Percentiles rank a stretch among this genome's conserved stretches.
phyloP scores from a whole-genome alignment of 192 early-diverging fungal genomes.

The Bifiguratus adelaidae region DNA sequence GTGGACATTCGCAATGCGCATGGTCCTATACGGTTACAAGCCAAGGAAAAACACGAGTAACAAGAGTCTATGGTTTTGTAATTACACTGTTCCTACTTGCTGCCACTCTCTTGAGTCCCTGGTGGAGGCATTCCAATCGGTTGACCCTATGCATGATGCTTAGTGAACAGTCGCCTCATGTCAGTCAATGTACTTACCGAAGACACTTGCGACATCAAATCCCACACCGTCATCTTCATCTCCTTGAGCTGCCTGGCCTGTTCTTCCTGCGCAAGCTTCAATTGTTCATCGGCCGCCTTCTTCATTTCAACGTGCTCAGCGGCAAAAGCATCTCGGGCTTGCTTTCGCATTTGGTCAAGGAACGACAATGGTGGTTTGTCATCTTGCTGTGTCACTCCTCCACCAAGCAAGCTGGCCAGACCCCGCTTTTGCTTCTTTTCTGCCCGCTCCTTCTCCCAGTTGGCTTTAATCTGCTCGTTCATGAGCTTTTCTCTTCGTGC shows the following conservation, averaged over 20 bases:
- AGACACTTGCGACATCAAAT: constrained; percentile 54
- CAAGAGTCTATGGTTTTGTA: too few relatives aligned
- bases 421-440: constrained; percentile 41
- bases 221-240: constrained; percentile 83
- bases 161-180: too few relatives aligned
- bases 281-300: constrained; percentile 50
- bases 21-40: too few relatives aligned
- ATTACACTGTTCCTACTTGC: too few relatives aligned
- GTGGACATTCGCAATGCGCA: too few relatives aligned
- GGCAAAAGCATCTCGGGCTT: constrained; percentile 50
- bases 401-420: constrained; percentile 31
- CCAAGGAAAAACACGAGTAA: too few relatives aligned
- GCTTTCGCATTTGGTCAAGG: constrained; percentile 49
- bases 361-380: constrained; percentile 56
- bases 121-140: too few relatives aligned
- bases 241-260: constrained; percentile 70
- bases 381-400: constrained; percentile 31
- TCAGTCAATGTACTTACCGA: too few relatives aligned
- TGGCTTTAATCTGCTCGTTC: constrained; percentile 42
- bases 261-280: constrained; percentile 56
- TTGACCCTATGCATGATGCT: too few relatives aligned
- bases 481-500: constrained; percentile 57
- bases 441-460: constrained; percentile 57
- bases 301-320: constrained; percentile 60
- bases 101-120: too few relatives aligned